Conservation (phyloP, 1,284 basidiomycete genomes). For the Boletellus sp. region DNA sequence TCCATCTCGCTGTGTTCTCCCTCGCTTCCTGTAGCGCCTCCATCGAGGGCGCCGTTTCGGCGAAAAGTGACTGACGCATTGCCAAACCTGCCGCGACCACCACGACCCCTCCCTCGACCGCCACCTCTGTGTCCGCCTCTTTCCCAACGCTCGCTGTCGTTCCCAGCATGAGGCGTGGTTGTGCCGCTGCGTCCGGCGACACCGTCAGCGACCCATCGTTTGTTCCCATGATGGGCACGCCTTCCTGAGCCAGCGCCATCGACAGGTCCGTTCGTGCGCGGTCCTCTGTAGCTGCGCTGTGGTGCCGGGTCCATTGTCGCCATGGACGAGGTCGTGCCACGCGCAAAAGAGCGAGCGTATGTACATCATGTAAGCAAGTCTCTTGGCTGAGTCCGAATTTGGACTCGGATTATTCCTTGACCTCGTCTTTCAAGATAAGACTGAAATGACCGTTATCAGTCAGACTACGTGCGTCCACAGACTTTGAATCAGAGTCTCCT, state of each 20-base stretch:
- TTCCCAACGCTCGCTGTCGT: conserved; percentile 56
- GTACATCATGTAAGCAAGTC: neutral
- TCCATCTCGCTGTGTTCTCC: conserved; percentile 31
- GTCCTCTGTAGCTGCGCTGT: conserved; percentile 18
- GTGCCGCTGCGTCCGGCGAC: conserved; percentile 33
- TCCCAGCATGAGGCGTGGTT: conserved; percentile 33
- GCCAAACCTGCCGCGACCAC: conserved; percentile 36
- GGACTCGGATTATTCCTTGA: too few species aligned
- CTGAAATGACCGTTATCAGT: too few species aligned
- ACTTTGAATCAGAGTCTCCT: too few species aligned
- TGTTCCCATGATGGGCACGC: conserved; percentile 41
- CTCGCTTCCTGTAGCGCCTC: conserved; percentile 28
- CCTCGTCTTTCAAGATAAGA: too few species aligned
- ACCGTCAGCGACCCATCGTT: conserved; percentile 50
- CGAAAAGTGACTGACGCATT: conserved; percentile 35
- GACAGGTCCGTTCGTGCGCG: conserved; percentile 19
- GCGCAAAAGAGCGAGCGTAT: neutral
- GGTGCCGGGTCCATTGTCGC: conserved; percentile 25
- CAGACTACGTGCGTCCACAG: too few species aligned
- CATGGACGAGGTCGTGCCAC: conserved; percentile 12
- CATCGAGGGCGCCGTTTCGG: conserved; percentile 22
- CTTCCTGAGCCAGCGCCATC: conserved; percentile 19
- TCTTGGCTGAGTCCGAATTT: neutral
- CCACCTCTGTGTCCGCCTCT: conserved; percentile 45
- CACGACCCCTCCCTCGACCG: conserved; percentile 37